Base-by-base conservation (phyloP, 2,329 filamentous ascomycete genomes). In the Rhytidhysteron rufulum region DNA sequence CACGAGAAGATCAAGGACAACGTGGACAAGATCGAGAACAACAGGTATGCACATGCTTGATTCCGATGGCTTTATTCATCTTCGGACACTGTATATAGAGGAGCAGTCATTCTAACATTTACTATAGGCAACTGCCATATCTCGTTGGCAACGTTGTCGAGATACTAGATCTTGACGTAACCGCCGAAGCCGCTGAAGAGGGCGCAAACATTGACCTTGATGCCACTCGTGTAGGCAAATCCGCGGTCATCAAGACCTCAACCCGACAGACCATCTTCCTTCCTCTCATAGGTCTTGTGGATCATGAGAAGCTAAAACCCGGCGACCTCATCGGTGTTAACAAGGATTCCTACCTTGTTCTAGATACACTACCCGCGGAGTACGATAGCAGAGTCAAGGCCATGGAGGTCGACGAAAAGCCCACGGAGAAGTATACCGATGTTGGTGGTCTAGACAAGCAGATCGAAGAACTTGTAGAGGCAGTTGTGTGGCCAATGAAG, bases 401-500 rank as follows among this genome's bases (percentile, higher is more conserved):
- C 25, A 98, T 98, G 93, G 94, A 98, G 74, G 93, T 98, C 6
- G 93, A 98, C 60, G 94, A 98, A 78, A 98, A 98, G 77, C 94
- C 93, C 8, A 97, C 90, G 29, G 93, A 98, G 71, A 95, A 97
- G 72, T 98, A 98, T 73, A 93, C 85, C 40, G 93, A 98, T 72
- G 94, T 98, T 11, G 93, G 93, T 71, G 93, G 93, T 37, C 70
- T 98, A 57, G 90, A 96, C 71, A 98, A 98, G 74, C 93, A 98
- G 75, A 98, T 98, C 62, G 91, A 96, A 67, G 94, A 98, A 72
- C 79, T 98, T 40, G 90, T 98, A 7, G 93, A 98, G 73, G 93
- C 93, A 41, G 93, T 98, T 36, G 93, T 98, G 21, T 97, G 91
- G 91, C 93, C 93, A 2, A 98, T 98, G 93, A 97, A 97, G 79